A percentile compares a stretch with the other conserved stretches of the same genome.
These are phyloP conservation scores for Fusarium setosum DNA, from an alignment of 2,329 filamentous ascomycete species.

Conservation along the genomic window DNA sequence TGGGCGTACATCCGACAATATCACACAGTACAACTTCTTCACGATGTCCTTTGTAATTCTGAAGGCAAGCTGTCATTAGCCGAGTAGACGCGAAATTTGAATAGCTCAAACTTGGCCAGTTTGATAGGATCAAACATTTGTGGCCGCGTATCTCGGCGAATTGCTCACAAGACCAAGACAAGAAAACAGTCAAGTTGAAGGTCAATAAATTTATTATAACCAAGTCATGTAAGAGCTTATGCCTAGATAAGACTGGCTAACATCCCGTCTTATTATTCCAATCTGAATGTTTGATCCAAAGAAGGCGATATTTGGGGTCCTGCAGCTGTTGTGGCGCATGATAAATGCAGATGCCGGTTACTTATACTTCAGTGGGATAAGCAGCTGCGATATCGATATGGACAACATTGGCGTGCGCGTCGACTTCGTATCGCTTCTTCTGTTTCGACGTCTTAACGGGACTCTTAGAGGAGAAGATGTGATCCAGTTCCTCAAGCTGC, in stretches of 20 bases:
- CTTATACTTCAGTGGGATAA: constrained; percentile 2
- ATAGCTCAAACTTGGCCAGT: too few relatives aligned
- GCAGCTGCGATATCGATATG: constrained; percentile 26
- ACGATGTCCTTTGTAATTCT: too few relatives aligned
- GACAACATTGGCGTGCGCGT: constrained; percentile 29
- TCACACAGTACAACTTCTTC: too few relatives aligned
- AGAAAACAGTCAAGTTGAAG: too few relatives aligned
- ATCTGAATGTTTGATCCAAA: not conserved
- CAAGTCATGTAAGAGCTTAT: constrained; percentile 1
- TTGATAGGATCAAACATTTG: too few relatives aligned
- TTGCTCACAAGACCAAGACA: too few relatives aligned
- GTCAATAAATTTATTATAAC: constrained; percentile 11
- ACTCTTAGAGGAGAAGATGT: constrained; percentile 34
- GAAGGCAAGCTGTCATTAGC: too few relatives aligned
- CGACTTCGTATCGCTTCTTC: constrained; percentile 36
- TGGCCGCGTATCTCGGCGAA: too few relatives aligned
- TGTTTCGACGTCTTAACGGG: constrained; percentile 36
- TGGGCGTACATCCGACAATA: too few relatives aligned
- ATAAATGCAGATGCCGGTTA: rapidly evolving
- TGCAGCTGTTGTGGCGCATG: not conserved
- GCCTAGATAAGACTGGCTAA: not conserved
- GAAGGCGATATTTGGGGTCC: not conserved
- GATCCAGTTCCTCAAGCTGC: constrained; percentile 40
- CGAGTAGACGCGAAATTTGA: too few relatives aligned
- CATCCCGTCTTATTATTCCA: not conserved